Evolutionary conservation across 352 stramenopile genomes (phyloP).

Genomic region (Phytophthora idaei): DNA sequence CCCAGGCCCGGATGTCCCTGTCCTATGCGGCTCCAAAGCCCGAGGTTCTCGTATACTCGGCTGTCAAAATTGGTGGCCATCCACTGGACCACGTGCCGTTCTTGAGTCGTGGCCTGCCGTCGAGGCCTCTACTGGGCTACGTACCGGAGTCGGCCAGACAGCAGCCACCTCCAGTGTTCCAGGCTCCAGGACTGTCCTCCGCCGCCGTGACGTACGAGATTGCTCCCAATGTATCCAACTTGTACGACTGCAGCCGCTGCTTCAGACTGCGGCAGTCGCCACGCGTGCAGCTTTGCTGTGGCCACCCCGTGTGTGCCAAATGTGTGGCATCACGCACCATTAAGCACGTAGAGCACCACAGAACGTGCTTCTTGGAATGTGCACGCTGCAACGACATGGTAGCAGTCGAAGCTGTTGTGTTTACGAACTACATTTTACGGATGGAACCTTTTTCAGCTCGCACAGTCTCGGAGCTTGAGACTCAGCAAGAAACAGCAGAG

Average conservation of each 20-base stretch:
- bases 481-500: slow-evolving; percentile 1
- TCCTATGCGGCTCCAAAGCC: slow-evolving; percentile 45
- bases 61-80: slow-evolving; percentile 82
- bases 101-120: slow-evolving; percentile 60
- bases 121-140: slow-evolving; percentile 62
- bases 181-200: slow-evolving; percentile 15
- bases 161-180: slow-evolving; percentile 14
- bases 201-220: slow-evolving; percentile 38
- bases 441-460: slow-evolving; percentile 41
- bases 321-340: slow-evolving; percentile 59
- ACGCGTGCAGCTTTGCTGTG: slow-evolving; percentile 70
- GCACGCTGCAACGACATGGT: slow-evolving; percentile 54
- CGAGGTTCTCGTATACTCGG: slow-evolving; percentile 56
- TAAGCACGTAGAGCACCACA: slow-evolving; percentile 45
- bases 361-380: slow-evolving; percentile 62
- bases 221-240: slow-evolving; percentile 39
- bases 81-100: slow-evolving; percentile 80
- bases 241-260: slow-evolving; percentile 73
- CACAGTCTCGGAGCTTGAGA: slow-evolving; percentile 42
- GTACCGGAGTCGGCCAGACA: slow-evolving; percentile 11
- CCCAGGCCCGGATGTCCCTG: slow-evolving; percentile 40
- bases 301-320: slow-evolving; percentile 60
- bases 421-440: slow-evolving; percentile 58
- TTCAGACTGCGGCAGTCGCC: slow-evolving; percentile 55
- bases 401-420: slow-evolving; percentile 63